phyloP scores from a whole-genome alignment of 805 yeast species.

The Lachancea sp. region DNA sequence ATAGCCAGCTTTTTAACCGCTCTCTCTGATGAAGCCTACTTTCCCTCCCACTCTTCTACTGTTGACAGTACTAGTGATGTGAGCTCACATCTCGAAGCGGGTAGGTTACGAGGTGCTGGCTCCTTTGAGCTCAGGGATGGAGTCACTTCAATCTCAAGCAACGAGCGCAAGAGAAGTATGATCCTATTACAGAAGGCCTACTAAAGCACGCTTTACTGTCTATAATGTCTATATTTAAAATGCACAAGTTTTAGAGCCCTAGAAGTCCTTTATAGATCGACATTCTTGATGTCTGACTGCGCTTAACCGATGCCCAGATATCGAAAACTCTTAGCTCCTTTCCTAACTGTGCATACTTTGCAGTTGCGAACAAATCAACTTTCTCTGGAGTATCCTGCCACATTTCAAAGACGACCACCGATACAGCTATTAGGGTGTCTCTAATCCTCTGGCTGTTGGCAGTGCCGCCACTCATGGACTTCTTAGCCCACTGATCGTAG shows the following conservation, averaged over 20 bases:
- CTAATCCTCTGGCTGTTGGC: constrained; percentile 42
- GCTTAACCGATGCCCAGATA: constrained; percentile 19
- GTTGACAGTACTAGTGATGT: background rate
- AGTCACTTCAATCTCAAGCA: background rate
- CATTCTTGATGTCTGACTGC: constrained; percentile 11
- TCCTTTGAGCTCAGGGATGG: background rate
- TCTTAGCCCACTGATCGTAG: constrained; percentile 47
- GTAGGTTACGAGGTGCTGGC: background rate
- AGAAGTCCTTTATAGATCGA: constrained; percentile 12
- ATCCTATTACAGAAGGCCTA: background rate
- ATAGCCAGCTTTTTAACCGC: background rate
- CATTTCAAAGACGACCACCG: constrained; percentile 32
- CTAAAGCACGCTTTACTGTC: background rate
- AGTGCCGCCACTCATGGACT: constrained; percentile 41
- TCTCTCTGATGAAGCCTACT: constrained; percentile 7
- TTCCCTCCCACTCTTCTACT: constrained; percentile 8
- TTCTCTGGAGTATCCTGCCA: constrained; percentile 25
- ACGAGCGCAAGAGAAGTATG: background rate
- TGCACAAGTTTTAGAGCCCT: constrained; percentile 9
- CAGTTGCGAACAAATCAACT: constrained; percentile 30
- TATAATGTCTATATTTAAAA: constrained; percentile 1
- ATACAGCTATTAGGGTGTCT: constrained; percentile 38
- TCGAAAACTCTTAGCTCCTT: constrained; percentile 23
- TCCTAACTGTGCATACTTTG: constrained; percentile 30
- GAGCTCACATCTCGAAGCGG: background rate